Evolutionary conservation across 2,329 filamentous ascomycete genomes (phyloP).

Genomic region (Basipetospora sp.): DNA sequence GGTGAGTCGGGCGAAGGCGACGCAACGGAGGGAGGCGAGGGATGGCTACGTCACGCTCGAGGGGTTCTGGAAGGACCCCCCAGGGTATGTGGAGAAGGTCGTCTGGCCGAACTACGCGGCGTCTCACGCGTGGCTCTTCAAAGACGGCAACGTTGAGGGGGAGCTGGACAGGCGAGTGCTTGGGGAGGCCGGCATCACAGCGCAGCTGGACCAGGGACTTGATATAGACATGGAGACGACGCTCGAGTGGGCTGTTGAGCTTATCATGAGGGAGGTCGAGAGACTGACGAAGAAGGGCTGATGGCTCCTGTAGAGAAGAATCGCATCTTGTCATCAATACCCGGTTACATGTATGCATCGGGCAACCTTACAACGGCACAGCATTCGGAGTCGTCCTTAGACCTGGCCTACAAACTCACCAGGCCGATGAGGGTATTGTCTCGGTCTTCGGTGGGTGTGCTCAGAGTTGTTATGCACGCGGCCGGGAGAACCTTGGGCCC

Average conservation of each 20-base stretch:
- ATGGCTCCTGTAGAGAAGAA: no score
- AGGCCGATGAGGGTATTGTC: no score
- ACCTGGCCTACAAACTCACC: no score
- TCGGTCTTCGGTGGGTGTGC: no score
- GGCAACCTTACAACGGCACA: no score
- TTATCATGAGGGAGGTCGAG: constrained; percentile 36
- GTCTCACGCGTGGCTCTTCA: constrained; percentile 69
- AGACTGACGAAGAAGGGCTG: neutral
- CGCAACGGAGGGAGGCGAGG: constrained; percentile 49
- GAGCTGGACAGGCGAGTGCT: constrained; percentile 32
- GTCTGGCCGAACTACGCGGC: constrained; percentile 91
- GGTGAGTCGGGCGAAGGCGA: constrained; percentile 49
- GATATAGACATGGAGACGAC: constrained; percentile 46
- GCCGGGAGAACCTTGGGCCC: no score
- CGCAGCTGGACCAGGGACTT: constrained; percentile 29
- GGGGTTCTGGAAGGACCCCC: constrained; percentile 90
- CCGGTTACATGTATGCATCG: no score
- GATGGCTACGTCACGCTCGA: constrained; percentile 68
- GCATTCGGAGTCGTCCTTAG: no score
- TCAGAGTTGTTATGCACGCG: no score
- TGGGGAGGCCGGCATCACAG: constrained; percentile 28
- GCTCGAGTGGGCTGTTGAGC: constrained; percentile 54
- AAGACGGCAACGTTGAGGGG: constrained; percentile 50
- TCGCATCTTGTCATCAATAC: no score
- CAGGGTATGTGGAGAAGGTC: constrained; percentile 81